Evolutionary conservation across 2,329 filamentous ascomycete genomes (phyloP).

Genomic region (Hymenoscyphus infarciens): DNA sequence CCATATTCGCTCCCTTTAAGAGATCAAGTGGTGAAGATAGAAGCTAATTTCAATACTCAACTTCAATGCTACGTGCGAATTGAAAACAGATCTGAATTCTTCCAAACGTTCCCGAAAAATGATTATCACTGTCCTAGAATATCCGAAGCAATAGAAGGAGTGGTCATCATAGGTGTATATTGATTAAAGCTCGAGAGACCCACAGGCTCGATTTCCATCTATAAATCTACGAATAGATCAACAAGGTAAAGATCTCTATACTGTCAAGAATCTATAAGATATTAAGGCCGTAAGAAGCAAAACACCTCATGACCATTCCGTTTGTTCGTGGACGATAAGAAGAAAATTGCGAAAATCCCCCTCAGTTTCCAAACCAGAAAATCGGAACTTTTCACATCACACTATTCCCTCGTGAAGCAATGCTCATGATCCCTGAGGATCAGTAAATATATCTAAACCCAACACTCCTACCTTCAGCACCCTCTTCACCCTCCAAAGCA

Average conservation of each 20-base stretch:
- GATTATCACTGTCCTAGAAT: no score
- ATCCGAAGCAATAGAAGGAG: no score
- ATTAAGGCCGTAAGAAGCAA: not conserved
- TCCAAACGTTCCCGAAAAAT: no score
- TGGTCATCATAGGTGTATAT: no score
- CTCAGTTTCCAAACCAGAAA: not conserved
- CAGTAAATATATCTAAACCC: slow-evolving; percentile 9
- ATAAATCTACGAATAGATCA: not conserved
- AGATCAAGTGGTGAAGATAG: no score
- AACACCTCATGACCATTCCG: not conserved
- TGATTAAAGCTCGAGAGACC: no score
- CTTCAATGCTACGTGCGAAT: no score
- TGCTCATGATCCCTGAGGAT: not conserved
- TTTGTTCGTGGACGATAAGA: not conserved
- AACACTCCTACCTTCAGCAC: not conserved
- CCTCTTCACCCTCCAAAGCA: not conserved
- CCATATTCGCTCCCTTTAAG: no score
- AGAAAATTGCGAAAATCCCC: not conserved
- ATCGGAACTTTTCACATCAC: not conserved
- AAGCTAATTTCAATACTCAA: no score
- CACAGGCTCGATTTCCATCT: not conserved
- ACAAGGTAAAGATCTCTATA: not conserved
- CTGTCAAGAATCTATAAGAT: not conserved
- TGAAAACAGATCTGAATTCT: no score
- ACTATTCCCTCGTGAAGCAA: not conserved